phyloP scores from a whole-genome alignment of 495 filamentous ascomycete species.

The Neurospora africana region DNA sequence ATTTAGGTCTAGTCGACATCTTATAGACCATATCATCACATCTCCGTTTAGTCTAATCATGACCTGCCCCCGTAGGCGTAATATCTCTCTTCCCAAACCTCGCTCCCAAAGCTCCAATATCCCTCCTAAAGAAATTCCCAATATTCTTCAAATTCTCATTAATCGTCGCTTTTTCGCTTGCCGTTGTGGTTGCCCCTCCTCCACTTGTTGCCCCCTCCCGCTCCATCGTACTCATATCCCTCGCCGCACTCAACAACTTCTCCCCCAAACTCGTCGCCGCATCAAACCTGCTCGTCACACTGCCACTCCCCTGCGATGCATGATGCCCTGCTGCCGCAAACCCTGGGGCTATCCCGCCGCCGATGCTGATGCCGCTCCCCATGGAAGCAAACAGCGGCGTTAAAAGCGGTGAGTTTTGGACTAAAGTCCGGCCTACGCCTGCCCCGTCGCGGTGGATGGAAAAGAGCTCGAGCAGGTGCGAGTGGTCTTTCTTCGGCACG shows the following conservation, averaged over 20 bases:
- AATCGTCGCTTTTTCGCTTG: slow-evolving; percentile 50
- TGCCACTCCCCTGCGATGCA: slow-evolving; percentile 29
- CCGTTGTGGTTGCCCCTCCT: slow-evolving; percentile 30
- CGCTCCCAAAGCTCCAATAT: slow-evolving; percentile 73
- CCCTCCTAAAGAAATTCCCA: slow-evolving; percentile 89
- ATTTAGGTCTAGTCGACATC: too few species aligned
- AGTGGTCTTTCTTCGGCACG: slow-evolving; percentile 72
- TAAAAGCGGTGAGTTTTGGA: slow-evolving; percentile 48
- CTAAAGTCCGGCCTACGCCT: slow-evolving; percentile 46
- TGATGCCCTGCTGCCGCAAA: slow-evolving; percentile 4
- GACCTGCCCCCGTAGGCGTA: slow-evolving; percentile 18
- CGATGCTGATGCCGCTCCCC: neutral
- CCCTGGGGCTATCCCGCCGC: slow-evolving; percentile 11
- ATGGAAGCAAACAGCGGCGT: slow-evolving; percentile 46
- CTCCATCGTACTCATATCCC: slow-evolving; percentile 64
- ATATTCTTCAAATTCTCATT: slow-evolving; percentile 92
- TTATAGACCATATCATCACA: too few species aligned
- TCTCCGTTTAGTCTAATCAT: neutral
- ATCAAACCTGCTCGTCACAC: slow-evolving; percentile 60
- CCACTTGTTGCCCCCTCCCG: slow-evolving; percentile 40
- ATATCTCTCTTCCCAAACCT: slow-evolving; percentile 49
- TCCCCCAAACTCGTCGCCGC: slow-evolving; percentile 59
- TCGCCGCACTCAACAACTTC: slow-evolving; percentile 66
- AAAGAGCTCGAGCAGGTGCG: slow-evolving; percentile 79
- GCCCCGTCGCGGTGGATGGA: slow-evolving; percentile 61